These are phyloP conservation scores for Komagataea norvegica DNA, from an alignment of 1,139 yeast species.

Conservation along the genomic window DNA sequence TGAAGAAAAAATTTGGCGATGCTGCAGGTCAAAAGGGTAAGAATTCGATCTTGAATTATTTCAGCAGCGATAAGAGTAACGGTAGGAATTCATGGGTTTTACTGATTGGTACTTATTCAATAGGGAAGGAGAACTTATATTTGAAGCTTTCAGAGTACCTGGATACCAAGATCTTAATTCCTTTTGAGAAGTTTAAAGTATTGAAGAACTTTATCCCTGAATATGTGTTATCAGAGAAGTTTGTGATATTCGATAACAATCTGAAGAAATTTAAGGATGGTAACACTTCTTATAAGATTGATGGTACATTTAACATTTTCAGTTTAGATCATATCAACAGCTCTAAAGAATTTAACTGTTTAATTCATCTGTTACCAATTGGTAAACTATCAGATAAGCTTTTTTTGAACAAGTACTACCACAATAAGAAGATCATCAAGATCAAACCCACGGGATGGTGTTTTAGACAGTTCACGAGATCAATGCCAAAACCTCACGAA, in stretches of 20 bases:
- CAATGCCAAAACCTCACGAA: background rate
- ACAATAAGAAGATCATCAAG: slow-evolving; percentile 17
- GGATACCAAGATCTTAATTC: slow-evolving; percentile 48
- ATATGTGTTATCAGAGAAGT: slow-evolving; percentile 1
- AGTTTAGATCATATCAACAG: slow-evolving; percentile 4
- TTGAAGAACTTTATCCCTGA: slow-evolving; percentile 22
- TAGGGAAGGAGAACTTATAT: slow-evolving; percentile 88
- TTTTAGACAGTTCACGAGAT: slow-evolving; percentile 8
- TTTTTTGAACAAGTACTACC: slow-evolving; percentile 17
- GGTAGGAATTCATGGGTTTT: slow-evolving; percentile 37
- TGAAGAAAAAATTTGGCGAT: slow-evolving; percentile 18
- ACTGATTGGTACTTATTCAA: slow-evolving; percentile 84
- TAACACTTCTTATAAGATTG: background rate
- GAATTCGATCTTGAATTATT: slow-evolving; percentile 38
- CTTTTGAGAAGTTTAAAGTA: slow-evolving; percentile 42
- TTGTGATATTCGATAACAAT: slow-evolving; percentile 5
- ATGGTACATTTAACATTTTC: slow-evolving; percentile 5
- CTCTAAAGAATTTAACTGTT: slow-evolving; percentile 10
- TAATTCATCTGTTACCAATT: slow-evolving; percentile 19
- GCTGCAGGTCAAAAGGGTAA: slow-evolving; percentile 26
- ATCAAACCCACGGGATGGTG: slow-evolving; percentile 20
- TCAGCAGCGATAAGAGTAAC: slow-evolving; percentile 18
- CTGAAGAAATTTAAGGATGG: slow-evolving; percentile 2
- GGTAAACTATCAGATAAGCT: slow-evolving; percentile 16
- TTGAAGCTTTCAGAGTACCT: slow-evolving; percentile 58